These are phyloP conservation scores for Aureobasidium sp. DNA, from an alignment of 2,329 filamentous ascomycete species.

Conservation along the genomic window DNA sequence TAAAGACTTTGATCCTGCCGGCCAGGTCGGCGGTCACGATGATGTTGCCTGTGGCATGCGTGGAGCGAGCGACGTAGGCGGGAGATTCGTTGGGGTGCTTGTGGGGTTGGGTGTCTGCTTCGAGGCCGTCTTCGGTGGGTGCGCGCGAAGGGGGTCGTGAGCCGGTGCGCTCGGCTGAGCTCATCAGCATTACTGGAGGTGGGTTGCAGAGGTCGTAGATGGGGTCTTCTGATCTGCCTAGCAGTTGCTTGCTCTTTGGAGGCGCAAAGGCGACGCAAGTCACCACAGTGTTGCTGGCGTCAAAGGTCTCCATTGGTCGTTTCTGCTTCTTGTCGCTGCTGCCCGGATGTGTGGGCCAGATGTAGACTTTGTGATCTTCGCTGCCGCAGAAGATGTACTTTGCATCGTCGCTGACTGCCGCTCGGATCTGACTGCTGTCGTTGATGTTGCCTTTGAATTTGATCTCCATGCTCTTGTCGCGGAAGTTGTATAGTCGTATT, in stretches of 20 bases:
- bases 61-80: constrained; percentile 67
- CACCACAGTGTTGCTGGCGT: constrained; percentile 81
- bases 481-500: constrained; percentile 80
- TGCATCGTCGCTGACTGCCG: constrained; percentile 79
- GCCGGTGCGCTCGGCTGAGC: constrained; percentile 56
- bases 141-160: constrained; percentile 40
- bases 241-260: constrained; percentile 64
- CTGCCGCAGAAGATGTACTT: constrained; percentile 86
- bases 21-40: constrained; percentile 84
- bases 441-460: constrained; percentile 94
- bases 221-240: constrained; percentile 78
- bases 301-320: constrained; percentile 78
- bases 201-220: constrained; percentile 97
- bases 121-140: constrained; percentile 36
- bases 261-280: constrained; percentile 87
- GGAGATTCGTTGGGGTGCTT: constrained; percentile 57
- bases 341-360: constrained; percentile 65
- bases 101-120: constrained; percentile 23
- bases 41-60: constrained; percentile 78
- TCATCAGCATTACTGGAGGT: constrained; percentile 76
- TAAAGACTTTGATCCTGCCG: constrained; percentile 87
- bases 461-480: constrained; percentile 74
- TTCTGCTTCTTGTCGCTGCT: constrained; percentile 69
- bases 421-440: constrained; percentile 80
- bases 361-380: constrained; percentile 82